phyloP scores from a whole-genome alignment of 345 rosid genomes.

The Psidium friedrichsthalianum region DNA sequence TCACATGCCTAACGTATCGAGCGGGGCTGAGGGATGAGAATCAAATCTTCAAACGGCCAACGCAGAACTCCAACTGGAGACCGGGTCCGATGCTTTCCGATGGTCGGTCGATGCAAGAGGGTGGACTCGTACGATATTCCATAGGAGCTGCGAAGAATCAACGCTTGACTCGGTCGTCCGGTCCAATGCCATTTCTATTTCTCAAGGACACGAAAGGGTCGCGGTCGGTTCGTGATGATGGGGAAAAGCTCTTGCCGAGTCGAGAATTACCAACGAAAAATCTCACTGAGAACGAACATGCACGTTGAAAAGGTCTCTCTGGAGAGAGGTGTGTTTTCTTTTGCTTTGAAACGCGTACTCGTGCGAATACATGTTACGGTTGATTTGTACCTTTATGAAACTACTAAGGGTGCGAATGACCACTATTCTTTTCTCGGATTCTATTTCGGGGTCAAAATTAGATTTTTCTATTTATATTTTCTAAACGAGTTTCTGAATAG shows the following conservation, averaged over 20 bases:
- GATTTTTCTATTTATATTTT: too few relatives aligned
- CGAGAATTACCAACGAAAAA: background rate
- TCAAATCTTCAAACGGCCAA: background rate
- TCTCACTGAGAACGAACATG: background rate
- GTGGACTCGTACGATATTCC: background rate
- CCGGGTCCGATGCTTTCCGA: background rate
- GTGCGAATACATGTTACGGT: background rate
- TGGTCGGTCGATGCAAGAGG: background rate
- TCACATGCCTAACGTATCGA: background rate
- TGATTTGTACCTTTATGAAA: background rate
- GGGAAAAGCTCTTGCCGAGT: background rate
- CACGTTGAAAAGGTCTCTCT: background rate
- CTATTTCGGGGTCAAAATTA: too few relatives aligned
- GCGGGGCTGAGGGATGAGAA: background rate
- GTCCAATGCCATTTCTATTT: background rate
- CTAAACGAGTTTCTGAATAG: too few relatives aligned
- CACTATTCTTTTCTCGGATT: too few relatives aligned
- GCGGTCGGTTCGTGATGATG: background rate
- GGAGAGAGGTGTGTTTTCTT: background rate
- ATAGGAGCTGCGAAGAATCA: background rate
- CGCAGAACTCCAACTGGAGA: background rate
- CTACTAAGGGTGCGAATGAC: too few relatives aligned
- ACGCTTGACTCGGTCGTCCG: background rate
- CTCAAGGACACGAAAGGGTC: background rate
- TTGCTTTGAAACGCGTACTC: background rate